These are phyloP conservation scores for Cenchrus fungigraminus DNA, from an alignment of 176 grass and related monocot genomes.

Conservation along the genomic window DNA sequence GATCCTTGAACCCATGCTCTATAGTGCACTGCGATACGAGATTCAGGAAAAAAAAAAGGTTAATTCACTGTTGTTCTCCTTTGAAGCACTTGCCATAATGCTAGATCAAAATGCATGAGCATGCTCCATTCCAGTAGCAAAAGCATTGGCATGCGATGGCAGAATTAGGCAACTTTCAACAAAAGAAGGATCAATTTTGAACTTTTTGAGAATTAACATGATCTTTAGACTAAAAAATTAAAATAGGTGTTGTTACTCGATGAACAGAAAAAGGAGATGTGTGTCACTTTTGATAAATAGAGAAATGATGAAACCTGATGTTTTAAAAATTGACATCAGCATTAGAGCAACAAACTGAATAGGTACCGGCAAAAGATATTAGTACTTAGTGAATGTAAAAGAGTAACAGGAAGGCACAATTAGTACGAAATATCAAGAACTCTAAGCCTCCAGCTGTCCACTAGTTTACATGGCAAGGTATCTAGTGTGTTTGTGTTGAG, in stretches of 20 bases:
- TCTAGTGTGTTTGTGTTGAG: too few species aligned
- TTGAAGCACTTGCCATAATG: conserved; percentile 5
- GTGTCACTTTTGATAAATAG: not conserved
- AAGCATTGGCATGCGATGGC: not conserved
- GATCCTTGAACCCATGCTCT: conserved; percentile 82
- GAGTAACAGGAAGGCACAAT: not conserved
- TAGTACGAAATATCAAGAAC: not conserved
- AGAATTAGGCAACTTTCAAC: not conserved
- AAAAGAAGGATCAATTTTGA: not conserved
- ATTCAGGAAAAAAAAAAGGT: conserved; percentile 16
- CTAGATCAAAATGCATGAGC: not conserved
- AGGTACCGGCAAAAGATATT: not conserved
- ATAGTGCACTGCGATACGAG: conserved; percentile 75
- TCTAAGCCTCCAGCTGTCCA: too few species aligned
- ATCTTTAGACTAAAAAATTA: not conserved
- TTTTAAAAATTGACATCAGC: not conserved
- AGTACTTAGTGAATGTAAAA: not conserved
- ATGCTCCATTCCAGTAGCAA: not conserved
- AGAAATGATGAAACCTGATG: not conserved
- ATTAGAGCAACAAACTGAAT: conserved; percentile 22
- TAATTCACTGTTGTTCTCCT: conserved; percentile 19
- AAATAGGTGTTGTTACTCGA: not conserved
- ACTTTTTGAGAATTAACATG: not conserved
- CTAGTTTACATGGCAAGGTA: too few species aligned
- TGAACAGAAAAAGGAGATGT: not conserved